These are phyloP conservation scores for Fusarium globosum DNA, from an alignment of 2,329 filamentous ascomycete species.

Conservation along the genomic window DNA sequence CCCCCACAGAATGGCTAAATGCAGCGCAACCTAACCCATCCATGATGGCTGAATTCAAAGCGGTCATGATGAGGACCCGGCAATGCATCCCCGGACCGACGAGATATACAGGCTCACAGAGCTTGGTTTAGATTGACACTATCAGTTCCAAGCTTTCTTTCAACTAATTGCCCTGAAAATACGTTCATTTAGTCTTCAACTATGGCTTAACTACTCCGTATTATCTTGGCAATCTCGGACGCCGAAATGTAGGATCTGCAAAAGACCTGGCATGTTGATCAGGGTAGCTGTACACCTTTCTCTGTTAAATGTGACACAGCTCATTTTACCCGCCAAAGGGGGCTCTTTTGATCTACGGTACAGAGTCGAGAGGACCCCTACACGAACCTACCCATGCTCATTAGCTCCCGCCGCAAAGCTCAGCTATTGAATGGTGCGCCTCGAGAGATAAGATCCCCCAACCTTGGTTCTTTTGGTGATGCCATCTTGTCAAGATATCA, in stretches of 20 bases:
- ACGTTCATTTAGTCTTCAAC: neutral
- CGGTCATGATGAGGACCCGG: constrained; percentile 25
- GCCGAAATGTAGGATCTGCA: neutral
- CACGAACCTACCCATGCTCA: constrained; percentile 1
- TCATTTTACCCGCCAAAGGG: neutral
- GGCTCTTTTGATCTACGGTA: constrained; percentile 4
- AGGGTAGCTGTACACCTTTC: neutral
- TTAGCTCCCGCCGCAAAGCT: constrained; percentile 23
- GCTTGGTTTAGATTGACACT: neutral
- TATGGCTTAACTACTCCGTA: too few relatives aligned
- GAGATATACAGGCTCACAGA: neutral
- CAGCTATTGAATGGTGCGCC: constrained; percentile 28
- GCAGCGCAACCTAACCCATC: constrained; percentile 9
- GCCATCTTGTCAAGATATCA: constrained; percentile 37
- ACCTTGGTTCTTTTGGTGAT: constrained; percentile 35
- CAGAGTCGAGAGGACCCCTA: constrained; percentile 2
- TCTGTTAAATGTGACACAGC: constrained; percentile 12
- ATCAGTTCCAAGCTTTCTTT: neutral
- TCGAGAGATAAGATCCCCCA: constrained; percentile 33
- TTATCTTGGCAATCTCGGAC: constrained; percentile 3
- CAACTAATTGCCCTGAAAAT: neutral
- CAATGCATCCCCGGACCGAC: constrained; percentile 6
- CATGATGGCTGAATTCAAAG: constrained; percentile 21
- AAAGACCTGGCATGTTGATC: neutral
- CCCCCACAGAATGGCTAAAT: constrained; percentile 24